phyloP scores from a whole-genome alignment of 345 rosid genomes.

The Bruguiera parviflora region DNA sequence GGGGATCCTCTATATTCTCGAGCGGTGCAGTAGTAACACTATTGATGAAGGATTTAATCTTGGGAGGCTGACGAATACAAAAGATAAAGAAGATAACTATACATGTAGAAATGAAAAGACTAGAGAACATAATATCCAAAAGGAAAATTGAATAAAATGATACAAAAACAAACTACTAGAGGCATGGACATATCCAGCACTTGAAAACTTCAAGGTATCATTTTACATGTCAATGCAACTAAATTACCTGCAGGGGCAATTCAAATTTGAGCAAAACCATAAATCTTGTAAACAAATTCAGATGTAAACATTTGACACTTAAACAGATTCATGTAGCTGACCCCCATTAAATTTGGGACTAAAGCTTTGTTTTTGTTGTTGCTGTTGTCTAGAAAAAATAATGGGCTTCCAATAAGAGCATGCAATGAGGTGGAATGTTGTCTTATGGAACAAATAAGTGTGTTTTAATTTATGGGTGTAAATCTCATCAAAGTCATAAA shows the following conservation, averaged over 20 bases:
- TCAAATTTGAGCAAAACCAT: not conserved
- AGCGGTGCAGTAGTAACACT: conserved; percentile 61
- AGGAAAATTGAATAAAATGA: conserved; percentile 1
- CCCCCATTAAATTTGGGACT: too few species aligned
- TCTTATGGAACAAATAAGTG: too few species aligned
- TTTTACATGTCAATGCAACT: not conserved
- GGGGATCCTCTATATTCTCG: conserved; percentile 74
- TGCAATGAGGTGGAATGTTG: too few species aligned
- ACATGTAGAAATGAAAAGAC: conserved; percentile 3
- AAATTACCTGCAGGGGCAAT: not conserved
- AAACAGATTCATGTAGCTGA: not conserved
- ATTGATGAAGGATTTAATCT: conserved; percentile 74
- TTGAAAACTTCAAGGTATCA: not conserved
- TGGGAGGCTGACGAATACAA: conserved; percentile 68
- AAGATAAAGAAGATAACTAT: conserved; percentile 7
- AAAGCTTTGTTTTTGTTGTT: too few species aligned
- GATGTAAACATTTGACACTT: not conserved
- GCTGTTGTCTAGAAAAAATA: too few species aligned
- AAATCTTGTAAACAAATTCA: not conserved
- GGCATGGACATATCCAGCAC: not conserved
- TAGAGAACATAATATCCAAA: conserved; percentile 1
- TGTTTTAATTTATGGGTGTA: too few species aligned
- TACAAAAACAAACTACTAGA: not conserved
- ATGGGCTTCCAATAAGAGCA: too few species aligned
- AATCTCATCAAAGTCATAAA: too few species aligned